Evolutionary conservation across 306 rosid species (phyloP).

Genomic region (Begonia peltatifolia): DNA sequence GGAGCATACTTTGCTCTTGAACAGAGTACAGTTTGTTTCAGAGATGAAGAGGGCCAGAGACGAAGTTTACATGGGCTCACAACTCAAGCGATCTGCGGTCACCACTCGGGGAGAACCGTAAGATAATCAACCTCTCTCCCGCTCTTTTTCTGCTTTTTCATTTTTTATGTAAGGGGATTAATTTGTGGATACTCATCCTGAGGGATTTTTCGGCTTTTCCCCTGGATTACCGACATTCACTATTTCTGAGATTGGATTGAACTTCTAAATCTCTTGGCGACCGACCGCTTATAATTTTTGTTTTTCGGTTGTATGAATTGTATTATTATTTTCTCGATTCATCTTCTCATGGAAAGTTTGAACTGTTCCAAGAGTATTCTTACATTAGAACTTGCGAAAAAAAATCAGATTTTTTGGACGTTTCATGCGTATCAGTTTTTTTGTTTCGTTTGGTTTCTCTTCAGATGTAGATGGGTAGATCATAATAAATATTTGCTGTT

Average conservation of each 20-base stretch:
- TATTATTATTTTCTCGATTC: slow-evolving; percentile 2
- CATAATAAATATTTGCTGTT: too few relatives aligned
- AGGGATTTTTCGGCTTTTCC: slow-evolving; percentile 3
- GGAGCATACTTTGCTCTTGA: slow-evolving; percentile 48
- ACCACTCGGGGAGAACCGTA: slow-evolving; percentile 67
- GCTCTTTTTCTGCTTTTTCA: neutral
- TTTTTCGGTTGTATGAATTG: slow-evolving; percentile 13
- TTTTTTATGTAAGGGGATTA: neutral
- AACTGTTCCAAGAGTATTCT: neutral
- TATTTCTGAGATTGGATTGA: slow-evolving; percentile 16
- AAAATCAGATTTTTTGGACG: slow-evolving; percentile 18
- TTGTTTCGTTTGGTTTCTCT: slow-evolving; percentile 1
- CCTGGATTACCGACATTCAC: slow-evolving; percentile 24
- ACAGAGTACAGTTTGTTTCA: slow-evolving; percentile 14
- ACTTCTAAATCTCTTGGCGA: slow-evolving; percentile 10
- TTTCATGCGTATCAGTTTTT: slow-evolving; percentile 5
- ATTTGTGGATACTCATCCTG: slow-evolving; percentile 5
- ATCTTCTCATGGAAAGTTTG: slow-evolving; percentile 1
- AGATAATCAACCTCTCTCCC: slow-evolving; percentile 8
- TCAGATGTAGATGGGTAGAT: neutral
- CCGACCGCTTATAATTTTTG: slow-evolving; percentile 4
- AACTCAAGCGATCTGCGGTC: slow-evolving; percentile 51
- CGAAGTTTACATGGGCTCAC: slow-evolving; percentile 49
- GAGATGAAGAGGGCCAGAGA: slow-evolving; percentile 80
- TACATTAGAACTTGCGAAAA: slow-evolving; percentile 13